Conservation (phyloP, 2,329 filamentous ascomycete species). For the Sporothrix globosa region DNA sequence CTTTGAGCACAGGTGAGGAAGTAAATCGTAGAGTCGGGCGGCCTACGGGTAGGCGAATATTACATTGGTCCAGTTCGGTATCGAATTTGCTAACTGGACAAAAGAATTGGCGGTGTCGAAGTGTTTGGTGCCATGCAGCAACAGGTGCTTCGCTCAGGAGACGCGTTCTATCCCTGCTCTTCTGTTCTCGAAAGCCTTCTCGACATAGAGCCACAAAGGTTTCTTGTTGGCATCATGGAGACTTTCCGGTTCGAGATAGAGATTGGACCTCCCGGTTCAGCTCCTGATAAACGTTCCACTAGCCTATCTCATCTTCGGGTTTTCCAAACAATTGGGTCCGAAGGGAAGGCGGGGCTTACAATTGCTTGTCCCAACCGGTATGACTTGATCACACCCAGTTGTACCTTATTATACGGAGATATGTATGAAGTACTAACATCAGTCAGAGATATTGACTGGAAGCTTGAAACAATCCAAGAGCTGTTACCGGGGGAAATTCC, state of each 20-base stretch:
- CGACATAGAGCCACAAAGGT: slow-evolving; percentile 32
- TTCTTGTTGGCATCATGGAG: slow-evolving; percentile 35
- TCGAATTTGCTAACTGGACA: neutral
- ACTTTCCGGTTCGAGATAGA: slow-evolving; percentile 37
- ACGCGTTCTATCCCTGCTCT: slow-evolving; percentile 32
- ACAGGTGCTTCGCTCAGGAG: neutral
- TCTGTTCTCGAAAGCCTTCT: slow-evolving; percentile 20
- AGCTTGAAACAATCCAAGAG: slow-evolving; percentile 42
- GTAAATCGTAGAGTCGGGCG: neutral
- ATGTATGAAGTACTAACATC: slow-evolving; percentile 32
- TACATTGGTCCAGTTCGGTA: neutral
- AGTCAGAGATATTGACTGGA: slow-evolving; percentile 47
- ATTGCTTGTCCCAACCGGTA: slow-evolving; percentile 45
- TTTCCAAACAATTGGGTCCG: slow-evolving; percentile 29
- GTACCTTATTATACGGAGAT: neutral
- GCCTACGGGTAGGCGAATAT: neutral
- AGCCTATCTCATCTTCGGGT: slow-evolving; percentile 29
- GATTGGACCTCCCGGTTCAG: slow-evolving; percentile 27
- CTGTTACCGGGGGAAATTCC: slow-evolving; percentile 35
- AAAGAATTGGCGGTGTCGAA: slow-evolving; percentile 31
- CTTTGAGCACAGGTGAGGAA: slow-evolving; percentile 31
- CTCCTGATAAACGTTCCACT: neutral
- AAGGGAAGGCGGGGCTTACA: slow-evolving; percentile 36
- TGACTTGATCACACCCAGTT: slow-evolving; percentile 30
- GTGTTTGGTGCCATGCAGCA: slow-evolving; percentile 28